Evolutionary conservation across 2,329 filamentous ascomycete species (phyloP).

Genomic region (Colletotrichum lindemuthianum): DNA sequence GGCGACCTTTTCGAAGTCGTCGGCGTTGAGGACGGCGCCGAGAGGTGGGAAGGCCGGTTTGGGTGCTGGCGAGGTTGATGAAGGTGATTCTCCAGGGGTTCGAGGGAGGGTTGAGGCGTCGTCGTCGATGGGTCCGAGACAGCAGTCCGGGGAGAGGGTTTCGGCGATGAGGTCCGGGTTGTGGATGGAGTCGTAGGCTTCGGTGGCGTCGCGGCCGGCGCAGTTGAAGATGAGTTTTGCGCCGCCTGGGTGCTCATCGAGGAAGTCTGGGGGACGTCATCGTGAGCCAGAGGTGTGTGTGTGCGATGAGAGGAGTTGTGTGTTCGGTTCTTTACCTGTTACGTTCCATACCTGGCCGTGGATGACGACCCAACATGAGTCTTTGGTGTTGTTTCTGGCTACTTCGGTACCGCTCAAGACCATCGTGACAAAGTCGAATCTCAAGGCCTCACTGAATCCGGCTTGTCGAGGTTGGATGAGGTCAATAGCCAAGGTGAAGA

Average conservation of each 20-base stretch:
- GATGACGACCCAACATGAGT: slow-evolving; percentile 38
- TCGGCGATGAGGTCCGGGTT: slow-evolving; percentile 43
- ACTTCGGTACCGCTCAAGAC: slow-evolving; percentile 34
- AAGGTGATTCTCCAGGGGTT: not conserved
- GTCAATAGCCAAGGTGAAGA: not conserved
- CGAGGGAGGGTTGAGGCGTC: not conserved
- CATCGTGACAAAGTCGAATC: not conserved
- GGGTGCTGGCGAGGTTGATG: not conserved
- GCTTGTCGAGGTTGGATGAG: not conserved
- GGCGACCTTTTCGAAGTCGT: slow-evolving; percentile 51
- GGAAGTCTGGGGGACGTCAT: slow-evolving; percentile 41
- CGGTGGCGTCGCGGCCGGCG: slow-evolving; percentile 48
- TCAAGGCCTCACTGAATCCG: not conserved
- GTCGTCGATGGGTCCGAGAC: slow-evolving; percentile 41
- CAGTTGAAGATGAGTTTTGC: slow-evolving; percentile 44
- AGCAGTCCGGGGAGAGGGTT: slow-evolving; percentile 40
- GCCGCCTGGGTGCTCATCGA: slow-evolving; percentile 47
- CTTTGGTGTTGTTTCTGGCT: slow-evolving; percentile 35
- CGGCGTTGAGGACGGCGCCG: slow-evolving; percentile 46
- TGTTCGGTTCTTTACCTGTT: slow-evolving; percentile 26
- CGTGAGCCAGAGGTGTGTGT: fast-evolving
- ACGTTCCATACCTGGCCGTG: slow-evolving; percentile 39
- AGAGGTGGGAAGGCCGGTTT: slow-evolving; percentile 40
- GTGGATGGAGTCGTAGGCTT: slow-evolving; percentile 48
- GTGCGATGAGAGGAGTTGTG: not conserved